A percentile compares a stretch with the other conserved stretches of the same genome.
These are phyloP conservation scores for Candida coleopterorum DNA, from an alignment of 805 yeast species.

Conservation along the genomic window DNA sequence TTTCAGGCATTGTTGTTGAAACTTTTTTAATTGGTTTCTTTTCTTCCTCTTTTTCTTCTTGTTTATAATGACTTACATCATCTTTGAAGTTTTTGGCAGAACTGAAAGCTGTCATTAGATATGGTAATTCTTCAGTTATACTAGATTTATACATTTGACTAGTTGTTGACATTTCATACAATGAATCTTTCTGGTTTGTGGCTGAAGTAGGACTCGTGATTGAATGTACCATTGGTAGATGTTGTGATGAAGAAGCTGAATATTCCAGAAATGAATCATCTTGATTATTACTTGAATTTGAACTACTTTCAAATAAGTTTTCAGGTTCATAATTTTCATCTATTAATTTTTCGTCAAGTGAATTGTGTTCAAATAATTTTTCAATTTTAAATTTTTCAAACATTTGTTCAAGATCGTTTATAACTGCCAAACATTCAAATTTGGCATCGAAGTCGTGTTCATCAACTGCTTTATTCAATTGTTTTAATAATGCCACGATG, in stretches of 20 bases:
- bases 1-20: slow-evolving; percentile 3
- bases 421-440: slow-evolving; percentile 62
- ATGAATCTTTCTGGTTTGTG: background rate
- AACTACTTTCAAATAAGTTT: background rate
- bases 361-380: slow-evolving; percentile 17
- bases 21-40: background rate
- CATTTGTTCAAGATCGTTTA: slow-evolving; percentile 70
- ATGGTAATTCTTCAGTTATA: slow-evolving; percentile 61
- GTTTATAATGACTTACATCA: slow-evolving; percentile 32
- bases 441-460: slow-evolving; percentile 52
- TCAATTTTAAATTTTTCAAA: slow-evolving; percentile 49
- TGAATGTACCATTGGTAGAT: slow-evolving; percentile 36
- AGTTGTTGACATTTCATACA: slow-evolving; percentile 2
- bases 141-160: slow-evolving; percentile 38
- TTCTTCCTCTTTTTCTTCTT: slow-evolving; percentile 13
- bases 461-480: slow-evolving; percentile 51
- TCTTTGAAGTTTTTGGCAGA: slow-evolving; percentile 56
- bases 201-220: slow-evolving; percentile 22
- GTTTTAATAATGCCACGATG: slow-evolving; percentile 53
- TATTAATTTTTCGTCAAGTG: slow-evolving; percentile 8
- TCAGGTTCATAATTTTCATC: background rate
- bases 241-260: slow-evolving; percentile 17
- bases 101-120: slow-evolving; percentile 60
- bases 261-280: slow-evolving; percentile 22
- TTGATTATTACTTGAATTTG: slow-evolving; percentile 4